These are phyloP conservation scores for Coniochaeta sp. DNA, from an alignment of 2,329 filamentous ascomycete species.

Conservation along the genomic window DNA sequence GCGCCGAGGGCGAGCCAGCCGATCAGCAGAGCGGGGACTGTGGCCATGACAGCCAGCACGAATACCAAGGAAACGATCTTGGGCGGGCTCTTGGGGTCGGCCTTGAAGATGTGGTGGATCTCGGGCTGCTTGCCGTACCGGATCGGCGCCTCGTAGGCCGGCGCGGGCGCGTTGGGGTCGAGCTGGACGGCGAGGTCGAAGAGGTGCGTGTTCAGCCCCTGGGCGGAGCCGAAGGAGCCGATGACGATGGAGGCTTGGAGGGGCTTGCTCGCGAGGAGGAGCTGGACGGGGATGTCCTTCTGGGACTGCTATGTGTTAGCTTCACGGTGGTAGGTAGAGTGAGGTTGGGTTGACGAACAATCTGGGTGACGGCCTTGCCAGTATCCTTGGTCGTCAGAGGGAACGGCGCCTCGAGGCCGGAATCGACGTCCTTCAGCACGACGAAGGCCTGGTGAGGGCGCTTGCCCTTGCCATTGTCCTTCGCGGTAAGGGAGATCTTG, in stretches of 20 bases:
- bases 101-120: slow-evolving; percentile 86
- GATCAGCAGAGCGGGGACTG: slow-evolving; percentile 61
- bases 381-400: slow-evolving; percentile 77
- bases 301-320: slow-evolving; percentile 55
- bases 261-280: slow-evolving; percentile 60
- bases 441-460: slow-evolving; percentile 93
- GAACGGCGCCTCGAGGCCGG: slow-evolving; percentile 81
- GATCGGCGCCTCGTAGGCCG: slow-evolving; percentile 58
- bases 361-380: slow-evolving; percentile 76
- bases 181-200: slow-evolving; percentile 66
- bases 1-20: slow-evolving; percentile 79
- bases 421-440: slow-evolving; percentile 64
- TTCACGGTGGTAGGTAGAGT: too few relatives aligned
- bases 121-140: slow-evolving; percentile 79
- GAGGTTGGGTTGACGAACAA: slow-evolving; percentile 55
- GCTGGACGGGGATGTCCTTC: slow-evolving; percentile 80
- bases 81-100: slow-evolving; percentile 73
- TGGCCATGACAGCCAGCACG: slow-evolving; percentile 61
- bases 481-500: slow-evolving; percentile 75
- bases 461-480: slow-evolving; percentile 71
- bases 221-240: slow-evolving; percentile 74
- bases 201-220: slow-evolving; percentile 58
- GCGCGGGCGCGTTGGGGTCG: slow-evolving; percentile 54
- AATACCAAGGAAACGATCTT: slow-evolving; percentile 75
- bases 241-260: slow-evolving; percentile 78